These are phyloP conservation scores for Herpetospermum pedunculosum DNA, from an alignment of 306 rosid species.

Conservation along the genomic window DNA sequence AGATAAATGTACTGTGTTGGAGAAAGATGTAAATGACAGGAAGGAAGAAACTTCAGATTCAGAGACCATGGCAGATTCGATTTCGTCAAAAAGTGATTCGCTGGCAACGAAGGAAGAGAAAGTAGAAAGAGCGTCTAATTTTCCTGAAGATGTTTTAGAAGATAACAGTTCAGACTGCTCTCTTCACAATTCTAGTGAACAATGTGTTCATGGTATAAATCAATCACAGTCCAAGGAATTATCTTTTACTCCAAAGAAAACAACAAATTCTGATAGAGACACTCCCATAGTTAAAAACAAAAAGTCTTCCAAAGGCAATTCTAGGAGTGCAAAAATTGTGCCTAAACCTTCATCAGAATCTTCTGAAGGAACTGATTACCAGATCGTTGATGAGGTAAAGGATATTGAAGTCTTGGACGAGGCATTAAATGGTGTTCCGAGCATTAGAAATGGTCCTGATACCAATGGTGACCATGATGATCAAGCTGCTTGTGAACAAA, in stretches of 20 bases:
- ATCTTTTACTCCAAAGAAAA: slow-evolving; percentile 26
- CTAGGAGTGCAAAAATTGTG: slow-evolving; percentile 29
- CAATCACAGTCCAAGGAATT: slow-evolving; percentile 29
- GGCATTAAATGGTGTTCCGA: slow-evolving; percentile 32
- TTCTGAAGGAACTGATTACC: slow-evolving; percentile 48
- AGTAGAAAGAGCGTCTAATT: slow-evolving; percentile 36
- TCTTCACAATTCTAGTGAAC: slow-evolving; percentile 31
- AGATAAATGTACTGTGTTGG: slow-evolving; percentile 41
- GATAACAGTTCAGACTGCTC: slow-evolving; percentile 27
- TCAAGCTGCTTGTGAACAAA: slow-evolving; percentile 26
- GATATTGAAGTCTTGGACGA: slow-evolving; percentile 39
- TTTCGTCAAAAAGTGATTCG: slow-evolving; percentile 65
- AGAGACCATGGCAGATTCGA: slow-evolving; percentile 54
- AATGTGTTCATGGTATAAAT: slow-evolving; percentile 18
- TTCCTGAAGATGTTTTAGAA: slow-evolving; percentile 23
- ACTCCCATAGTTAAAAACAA: slow-evolving; percentile 24
- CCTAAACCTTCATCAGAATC: slow-evolving; percentile 36
- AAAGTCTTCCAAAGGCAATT: slow-evolving; percentile 22
- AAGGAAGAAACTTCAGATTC: slow-evolving; percentile 65
- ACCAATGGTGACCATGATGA: slow-evolving; percentile 36
- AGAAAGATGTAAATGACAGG: slow-evolving; percentile 43
- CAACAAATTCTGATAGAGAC: slow-evolving; percentile 25
- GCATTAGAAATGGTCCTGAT: slow-evolving; percentile 33
- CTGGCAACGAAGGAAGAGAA: slow-evolving; percentile 45
- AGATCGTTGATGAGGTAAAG: slow-evolving; percentile 31